phyloP scores from a whole-genome alignment of 2,329 filamentous ascomycete species.

The Chaetomium strumarium region DNA sequence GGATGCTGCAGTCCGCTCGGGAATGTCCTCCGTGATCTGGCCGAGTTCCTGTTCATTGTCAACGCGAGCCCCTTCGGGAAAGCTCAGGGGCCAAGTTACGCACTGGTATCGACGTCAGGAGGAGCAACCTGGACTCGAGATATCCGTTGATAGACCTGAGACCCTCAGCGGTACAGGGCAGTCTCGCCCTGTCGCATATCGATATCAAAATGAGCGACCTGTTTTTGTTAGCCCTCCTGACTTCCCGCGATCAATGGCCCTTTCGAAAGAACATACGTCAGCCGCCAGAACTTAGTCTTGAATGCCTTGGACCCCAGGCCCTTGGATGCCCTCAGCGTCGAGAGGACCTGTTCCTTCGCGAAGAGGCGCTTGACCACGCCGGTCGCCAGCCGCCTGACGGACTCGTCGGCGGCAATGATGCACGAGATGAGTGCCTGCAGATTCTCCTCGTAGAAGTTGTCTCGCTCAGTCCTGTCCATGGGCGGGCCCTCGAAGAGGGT shows the following conservation, averaged over 20 bases:
- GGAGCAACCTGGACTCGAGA: constrained; percentile 47
- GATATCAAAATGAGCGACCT: constrained; percentile 42
- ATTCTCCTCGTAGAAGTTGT: constrained; percentile 39
- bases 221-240: constrained; percentile 5
- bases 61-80: not conserved
- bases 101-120: constrained; percentile 48
- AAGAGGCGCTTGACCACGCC: constrained; percentile 46
- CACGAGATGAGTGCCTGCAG: constrained; percentile 50
- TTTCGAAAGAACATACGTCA: constrained; percentile 38
- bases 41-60: constrained; percentile 43
- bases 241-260: not conserved
- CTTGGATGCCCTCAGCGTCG: constrained; percentile 33
- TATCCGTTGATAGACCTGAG: constrained; percentile 49
- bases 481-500: constrained; percentile 42
- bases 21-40: constrained; percentile 47
- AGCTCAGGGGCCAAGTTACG: constrained; percentile 17
- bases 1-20: constrained; percentile 47
- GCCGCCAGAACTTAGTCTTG: constrained; percentile 45
- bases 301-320: constrained; percentile 35
- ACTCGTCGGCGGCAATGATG: constrained; percentile 46
- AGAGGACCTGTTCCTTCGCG: constrained; percentile 32
- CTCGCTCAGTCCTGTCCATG: constrained; percentile 30
- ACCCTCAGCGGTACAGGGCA: constrained; percentile 38
- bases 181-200: constrained; percentile 44
- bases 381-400: constrained; percentile 43